phyloP scores from a whole-genome alignment of 2,329 filamentous ascomycete species.

The Plectosphaerella cucumerina region DNA sequence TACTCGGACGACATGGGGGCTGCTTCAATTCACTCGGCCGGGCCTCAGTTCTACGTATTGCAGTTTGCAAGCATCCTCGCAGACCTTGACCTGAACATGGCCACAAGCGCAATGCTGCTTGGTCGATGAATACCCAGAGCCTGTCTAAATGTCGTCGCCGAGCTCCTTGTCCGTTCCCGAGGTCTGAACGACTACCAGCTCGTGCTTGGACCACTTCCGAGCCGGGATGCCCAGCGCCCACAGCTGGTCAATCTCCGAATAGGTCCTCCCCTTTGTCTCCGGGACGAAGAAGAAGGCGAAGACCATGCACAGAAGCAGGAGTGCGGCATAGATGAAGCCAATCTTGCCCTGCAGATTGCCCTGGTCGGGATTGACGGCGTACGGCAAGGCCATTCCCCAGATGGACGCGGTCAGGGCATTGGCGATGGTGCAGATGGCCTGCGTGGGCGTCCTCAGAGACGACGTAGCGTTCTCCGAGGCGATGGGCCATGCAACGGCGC shows the following conservation, averaged over 20 bases:
- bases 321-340: slow-evolving; percentile 30
- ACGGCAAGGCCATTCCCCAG: slow-evolving; percentile 15
- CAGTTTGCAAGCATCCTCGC: neutral
- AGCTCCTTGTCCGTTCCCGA: neutral
- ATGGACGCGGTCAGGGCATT: slow-evolving; percentile 21
- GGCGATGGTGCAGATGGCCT: slow-evolving; percentile 1
- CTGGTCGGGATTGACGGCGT: slow-evolving; percentile 20
- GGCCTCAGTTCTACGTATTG: neutral
- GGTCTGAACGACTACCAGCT: neutral
- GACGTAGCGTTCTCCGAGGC: slow-evolving; percentile 1
- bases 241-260: slow-evolving; percentile 14
- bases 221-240: slow-evolving; percentile 4
- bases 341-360: slow-evolving; percentile 32
- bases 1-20: neutral
- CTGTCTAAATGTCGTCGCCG: neutral
- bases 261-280: slow-evolving; percentile 15
- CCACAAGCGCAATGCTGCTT: neutral
- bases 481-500: neutral
- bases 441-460: neutral
- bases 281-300: slow-evolving; percentile 28
- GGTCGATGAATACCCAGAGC: neutral
- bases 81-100: neutral
- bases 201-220: neutral
- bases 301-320: slow-evolving; percentile 18
- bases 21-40: neutral